Conservation (phyloP, 1,284 basidiomycete species). For the Leccinum huronense region DNA sequence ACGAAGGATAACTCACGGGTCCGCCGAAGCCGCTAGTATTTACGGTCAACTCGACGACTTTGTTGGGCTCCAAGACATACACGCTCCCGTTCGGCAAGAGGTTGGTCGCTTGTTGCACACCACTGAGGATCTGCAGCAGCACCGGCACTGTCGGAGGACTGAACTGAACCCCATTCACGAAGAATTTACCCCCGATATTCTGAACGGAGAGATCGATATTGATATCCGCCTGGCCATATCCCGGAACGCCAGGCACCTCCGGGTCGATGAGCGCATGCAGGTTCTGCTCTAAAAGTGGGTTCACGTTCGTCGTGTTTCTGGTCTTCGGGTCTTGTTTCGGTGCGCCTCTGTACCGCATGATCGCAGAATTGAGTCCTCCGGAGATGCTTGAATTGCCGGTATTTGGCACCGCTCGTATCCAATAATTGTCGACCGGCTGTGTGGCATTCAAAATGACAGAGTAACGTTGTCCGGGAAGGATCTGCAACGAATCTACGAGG, state of each 20-base stretch:
- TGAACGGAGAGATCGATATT: constrained; percentile 26
- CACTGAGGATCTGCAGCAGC: constrained; percentile 39
- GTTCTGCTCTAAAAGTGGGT: constrained; percentile 34
- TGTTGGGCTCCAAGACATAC: constrained; percentile 33
- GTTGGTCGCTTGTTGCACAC: constrained; percentile 27
- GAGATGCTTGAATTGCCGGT: constrained; percentile 23
- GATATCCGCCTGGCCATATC: constrained; percentile 33
- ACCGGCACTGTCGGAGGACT: constrained; percentile 35
- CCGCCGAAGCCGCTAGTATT: constrained; percentile 13
- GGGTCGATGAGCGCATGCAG: constrained; percentile 37
- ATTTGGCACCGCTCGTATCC: constrained; percentile 35
- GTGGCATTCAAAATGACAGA: constrained; percentile 39
- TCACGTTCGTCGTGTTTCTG: constrained; percentile 23
- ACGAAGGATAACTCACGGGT: constrained; percentile 20
- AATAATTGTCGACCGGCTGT: constrained; percentile 38
- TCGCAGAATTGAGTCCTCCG: constrained; percentile 48
- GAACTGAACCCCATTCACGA: constrained; percentile 27
- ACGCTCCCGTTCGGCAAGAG: constrained; percentile 34
- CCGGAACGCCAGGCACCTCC: constrained; percentile 34
- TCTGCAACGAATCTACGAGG: constrained; percentile 31
- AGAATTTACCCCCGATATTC: constrained; percentile 18
- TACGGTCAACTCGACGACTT: constrained; percentile 37
- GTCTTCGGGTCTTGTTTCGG: constrained; percentile 41
- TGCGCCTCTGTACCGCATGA: constrained; percentile 54
- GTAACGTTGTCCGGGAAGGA: constrained; percentile 40